Conservation (phyloP, 2,329 filamentous ascomycete genomes). For the Colletotrichum simmondsii region DNA sequence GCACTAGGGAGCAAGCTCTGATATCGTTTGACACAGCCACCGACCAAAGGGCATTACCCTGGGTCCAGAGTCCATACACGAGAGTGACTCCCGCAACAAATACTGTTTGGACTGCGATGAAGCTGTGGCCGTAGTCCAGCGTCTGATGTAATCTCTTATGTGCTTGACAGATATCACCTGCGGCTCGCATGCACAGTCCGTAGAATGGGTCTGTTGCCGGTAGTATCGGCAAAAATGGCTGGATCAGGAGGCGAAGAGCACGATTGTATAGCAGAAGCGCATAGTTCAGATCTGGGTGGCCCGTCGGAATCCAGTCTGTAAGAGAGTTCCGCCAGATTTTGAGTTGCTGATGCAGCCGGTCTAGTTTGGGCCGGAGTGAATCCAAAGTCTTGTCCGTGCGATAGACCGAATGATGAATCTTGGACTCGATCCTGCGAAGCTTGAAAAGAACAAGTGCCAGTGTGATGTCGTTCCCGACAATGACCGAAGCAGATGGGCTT, state of each 20-base stretch:
- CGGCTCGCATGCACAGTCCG: conserved; percentile 51
- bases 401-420: conserved; percentile 63
- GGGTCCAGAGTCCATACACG: conserved; percentile 51
- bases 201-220: conserved; percentile 58
- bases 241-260: conserved; percentile 59
- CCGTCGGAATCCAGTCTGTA: conserved; percentile 62
- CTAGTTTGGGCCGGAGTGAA: conserved; percentile 57
- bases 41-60: conserved; percentile 57
- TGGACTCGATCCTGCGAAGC: conserved; percentile 58
- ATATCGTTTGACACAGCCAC: conserved; percentile 60
- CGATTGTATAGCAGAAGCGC: conserved; percentile 61
- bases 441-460: conserved; percentile 56
- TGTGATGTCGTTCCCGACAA: conserved; percentile 46
- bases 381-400: conserved; percentile 57
- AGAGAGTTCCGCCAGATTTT: conserved; percentile 66
- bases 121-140: conserved; percentile 52
- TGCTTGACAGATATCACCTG: conserved; percentile 53
- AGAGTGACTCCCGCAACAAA: conserved; percentile 55
- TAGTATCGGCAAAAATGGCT: conserved; percentile 60
- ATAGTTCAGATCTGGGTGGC: conserved; percentile 59
- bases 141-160: conserved; percentile 54
- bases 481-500: conserved; percentile 40
- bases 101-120: conserved; percentile 54
- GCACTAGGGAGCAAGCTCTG: conserved; percentile 58
- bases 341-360: conserved; percentile 55